A percentile compares a stretch with the other conserved stretches of the same genome.
Conservation (phyloP, 352 stramenopile genomes). For the Globisporangium mamillatum region DNA sequence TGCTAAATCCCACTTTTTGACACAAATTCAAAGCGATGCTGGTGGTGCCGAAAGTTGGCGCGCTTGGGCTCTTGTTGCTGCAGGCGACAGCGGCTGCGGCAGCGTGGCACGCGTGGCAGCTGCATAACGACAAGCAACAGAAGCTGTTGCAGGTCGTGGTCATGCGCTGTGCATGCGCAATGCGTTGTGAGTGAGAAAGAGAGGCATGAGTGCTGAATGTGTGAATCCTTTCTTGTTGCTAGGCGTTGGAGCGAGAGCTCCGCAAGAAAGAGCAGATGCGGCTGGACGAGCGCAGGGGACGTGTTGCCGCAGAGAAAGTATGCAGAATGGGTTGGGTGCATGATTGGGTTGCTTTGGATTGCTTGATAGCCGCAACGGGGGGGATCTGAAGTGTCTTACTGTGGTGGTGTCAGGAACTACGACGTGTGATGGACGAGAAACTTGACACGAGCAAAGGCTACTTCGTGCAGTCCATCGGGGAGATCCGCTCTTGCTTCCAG, state of each 20-base stretch:
- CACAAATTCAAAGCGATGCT: neutral
- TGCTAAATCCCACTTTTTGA: neutral
- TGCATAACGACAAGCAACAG: neutral
- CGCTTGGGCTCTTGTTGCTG: conserved; percentile 15
- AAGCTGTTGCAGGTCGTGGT: neutral
- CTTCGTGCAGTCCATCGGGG: conserved; percentile 77
- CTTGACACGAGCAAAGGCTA: conserved; percentile 71
- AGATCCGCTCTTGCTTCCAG: conserved; percentile 77
- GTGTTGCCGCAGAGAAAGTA: conserved; percentile 69
- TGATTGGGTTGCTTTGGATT: neutral
- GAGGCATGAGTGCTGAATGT: neutral
- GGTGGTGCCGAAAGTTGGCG: neutral
- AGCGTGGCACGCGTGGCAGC: conserved; percentile 4
- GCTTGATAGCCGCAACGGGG: no score
- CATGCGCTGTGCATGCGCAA: neutral
- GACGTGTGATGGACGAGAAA: conserved; percentile 71
- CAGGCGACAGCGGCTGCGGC: conserved; percentile 2
- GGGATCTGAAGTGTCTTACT: neutral
- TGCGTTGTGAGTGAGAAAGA: neutral
- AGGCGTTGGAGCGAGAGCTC: conserved; percentile 37
- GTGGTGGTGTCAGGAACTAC: conserved; percentile 42
- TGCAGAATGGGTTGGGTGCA: neutral
- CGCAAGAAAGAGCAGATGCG: conserved; percentile 55
- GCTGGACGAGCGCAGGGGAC: conserved; percentile 53
- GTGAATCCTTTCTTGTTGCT: neutral